Base-by-base conservation (phyloP, 495 filamentous ascomycete genomes). In the Hyaloscypha bicolor region DNA sequence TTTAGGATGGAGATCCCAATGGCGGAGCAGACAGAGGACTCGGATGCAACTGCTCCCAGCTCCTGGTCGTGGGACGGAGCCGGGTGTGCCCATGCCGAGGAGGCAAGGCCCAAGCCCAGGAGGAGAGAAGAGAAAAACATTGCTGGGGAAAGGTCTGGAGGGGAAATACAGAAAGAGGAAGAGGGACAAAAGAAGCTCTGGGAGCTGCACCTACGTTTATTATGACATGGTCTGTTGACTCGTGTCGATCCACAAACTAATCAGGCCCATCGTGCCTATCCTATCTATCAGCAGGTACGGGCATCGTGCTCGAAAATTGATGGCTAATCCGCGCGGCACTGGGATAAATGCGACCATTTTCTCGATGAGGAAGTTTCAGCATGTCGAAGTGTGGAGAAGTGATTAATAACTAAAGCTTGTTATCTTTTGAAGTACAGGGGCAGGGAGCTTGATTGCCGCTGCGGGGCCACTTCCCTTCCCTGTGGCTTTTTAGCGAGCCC, bases 1-100 rank as follows among this genome's bases (percentile, higher is more conserved):
- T 87, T 80, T 58, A 96, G 74, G 53, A 93, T 82, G 22, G 93
- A 83, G 16, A 87, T 87, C 25, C 93, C 93, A 73, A 95, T 87
- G n/a, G 86, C 75, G 67, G 90, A 93, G 73, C 93, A 96, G 65
- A 91, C 83, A 0, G 83, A 78, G 69, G 83, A 93, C 73, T 96
- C 92, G 37, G 86, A 89, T 4, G 93, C 91, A 22, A 94, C 89
- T 55, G 91, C 93, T 1, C 93, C 93, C 12, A 66, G 52, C 58
- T 66, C 61, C 2, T 60, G 48, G 31, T 60, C 22, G 19, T n/a
- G n/a, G 31, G 31, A 6, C 12, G 55, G 55, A 9, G 29, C 25
- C 19, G 67, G 45, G 30, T 62, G 55, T 16, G 67, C 67, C 35
- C 30, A 62, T 22, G 62, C 55, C 5, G 9, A 31, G 56, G 12